A percentile compares a stretch with the other conserved stretches of the same genome.
Conservation (phyloP, 208 protist genomes). For the Leptomonas pyrrhocoris region DNA sequence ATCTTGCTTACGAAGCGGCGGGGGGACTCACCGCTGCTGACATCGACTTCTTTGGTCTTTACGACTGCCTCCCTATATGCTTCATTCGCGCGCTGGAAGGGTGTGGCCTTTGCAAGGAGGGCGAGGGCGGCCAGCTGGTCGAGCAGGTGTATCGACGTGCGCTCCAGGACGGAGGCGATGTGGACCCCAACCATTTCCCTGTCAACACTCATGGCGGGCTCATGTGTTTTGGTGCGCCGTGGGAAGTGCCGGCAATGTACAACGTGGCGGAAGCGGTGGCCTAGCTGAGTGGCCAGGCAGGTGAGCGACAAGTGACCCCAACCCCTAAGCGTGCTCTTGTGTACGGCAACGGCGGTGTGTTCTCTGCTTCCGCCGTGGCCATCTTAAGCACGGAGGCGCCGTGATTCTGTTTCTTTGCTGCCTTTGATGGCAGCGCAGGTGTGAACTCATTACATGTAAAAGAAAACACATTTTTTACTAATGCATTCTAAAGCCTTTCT, state of each 20-base stretch:
- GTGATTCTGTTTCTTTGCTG: background rate
- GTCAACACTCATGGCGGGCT: constrained; percentile 85
- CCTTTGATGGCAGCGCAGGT: background rate
- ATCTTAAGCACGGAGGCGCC: constrained; percentile 64
- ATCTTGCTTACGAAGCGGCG: constrained; percentile 53
- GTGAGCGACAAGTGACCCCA: constrained; percentile 51
- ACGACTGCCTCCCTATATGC: constrained; percentile 87
- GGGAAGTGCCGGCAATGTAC: constrained; percentile 84
- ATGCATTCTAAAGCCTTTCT: too few relatives aligned
- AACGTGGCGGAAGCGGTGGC: constrained; percentile 67
- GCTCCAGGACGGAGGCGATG: constrained; percentile 23
- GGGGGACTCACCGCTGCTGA: constrained; percentile 47
- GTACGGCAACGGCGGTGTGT: constrained; percentile 90
- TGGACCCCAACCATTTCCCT: constrained; percentile 47
- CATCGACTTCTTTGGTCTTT: constrained; percentile 82
- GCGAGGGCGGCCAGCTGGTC: constrained; percentile 61
- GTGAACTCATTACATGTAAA: too few relatives aligned
- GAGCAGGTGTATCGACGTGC: constrained; percentile 53
- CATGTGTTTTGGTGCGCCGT: constrained; percentile 79
- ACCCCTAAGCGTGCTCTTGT: constrained; percentile 71
- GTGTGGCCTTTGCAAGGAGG: constrained; percentile 57
- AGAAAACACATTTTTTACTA: too few relatives aligned
- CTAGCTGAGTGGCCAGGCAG: constrained; percentile 53
- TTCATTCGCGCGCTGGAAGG: constrained; percentile 74
- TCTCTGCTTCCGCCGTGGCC: constrained; percentile 76